Percentiles rank a stretch among this genome's conserved stretches.
phyloP scores from a whole-genome alignment of 2,329 filamentous ascomycete genomes.

The Didymella keratinophila region DNA sequence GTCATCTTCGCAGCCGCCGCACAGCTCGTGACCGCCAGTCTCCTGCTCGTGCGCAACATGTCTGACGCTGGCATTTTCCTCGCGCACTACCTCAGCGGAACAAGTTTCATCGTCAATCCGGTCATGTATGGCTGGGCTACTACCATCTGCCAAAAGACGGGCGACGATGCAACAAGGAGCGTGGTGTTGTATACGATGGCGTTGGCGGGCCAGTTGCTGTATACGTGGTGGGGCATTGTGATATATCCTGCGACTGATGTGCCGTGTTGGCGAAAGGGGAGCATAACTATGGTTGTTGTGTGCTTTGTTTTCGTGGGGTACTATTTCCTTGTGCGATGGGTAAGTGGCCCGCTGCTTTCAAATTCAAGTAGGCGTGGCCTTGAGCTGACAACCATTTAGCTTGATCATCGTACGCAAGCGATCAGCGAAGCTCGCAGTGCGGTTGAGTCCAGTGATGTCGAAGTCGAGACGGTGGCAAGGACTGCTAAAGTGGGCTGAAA shows the following conservation, averaged over 20 bases:
- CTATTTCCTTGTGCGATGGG: conserved; percentile 27
- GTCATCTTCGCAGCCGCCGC: conserved; percentile 40
- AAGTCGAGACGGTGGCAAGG: neutral
- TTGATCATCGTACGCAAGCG: neutral
- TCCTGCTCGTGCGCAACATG: conserved; percentile 44
- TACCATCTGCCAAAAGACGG: conserved; percentile 44
- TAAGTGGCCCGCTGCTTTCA: conserved; percentile 11
- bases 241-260: conserved; percentile 54
- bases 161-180: conserved; percentile 53
- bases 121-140: conserved; percentile 52
- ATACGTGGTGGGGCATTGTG: conserved; percentile 57
- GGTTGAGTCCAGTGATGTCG: neutral
- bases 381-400: neutral
- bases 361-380: too few relatives aligned
- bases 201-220: conserved; percentile 47
- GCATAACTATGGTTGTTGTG: conserved; percentile 47
- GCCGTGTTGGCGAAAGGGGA: conserved; percentile 53
- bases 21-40: conserved; percentile 43
- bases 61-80: conserved; percentile 44
- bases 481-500: conserved; percentile 1
- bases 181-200: conserved; percentile 53
- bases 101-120: conserved; percentile 51
- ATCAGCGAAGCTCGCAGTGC: neutral
- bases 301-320: conserved; percentile 26
- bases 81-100: conserved; percentile 49